Conservation (phyloP, 129 eudicot genomes). For the Lactuca sativa region DNA sequence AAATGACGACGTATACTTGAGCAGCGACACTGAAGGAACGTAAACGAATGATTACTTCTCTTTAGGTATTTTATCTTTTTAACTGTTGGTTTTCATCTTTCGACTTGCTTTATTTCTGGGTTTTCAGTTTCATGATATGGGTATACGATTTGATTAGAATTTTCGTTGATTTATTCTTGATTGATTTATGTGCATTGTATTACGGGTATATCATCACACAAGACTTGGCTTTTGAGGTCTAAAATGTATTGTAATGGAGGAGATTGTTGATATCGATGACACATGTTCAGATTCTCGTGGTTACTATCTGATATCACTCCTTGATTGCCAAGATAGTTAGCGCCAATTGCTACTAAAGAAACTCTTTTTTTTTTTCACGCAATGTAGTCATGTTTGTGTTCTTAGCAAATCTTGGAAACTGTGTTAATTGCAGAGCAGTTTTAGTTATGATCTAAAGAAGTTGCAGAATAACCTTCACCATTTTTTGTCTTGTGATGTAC, state of each 20-base stretch:
- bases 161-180: not conserved
- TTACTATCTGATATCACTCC: not conserved
- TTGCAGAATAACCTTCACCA: too few relatives aligned
- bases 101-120: not conserved
- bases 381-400: conserved; percentile 11
- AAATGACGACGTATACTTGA: conserved; percentile 8
- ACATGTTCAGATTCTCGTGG: conserved; percentile 5
- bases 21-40: not conserved
- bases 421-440: too few relatives aligned
- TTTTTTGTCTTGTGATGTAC: too few relatives aligned
- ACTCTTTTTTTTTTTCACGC: not conserved
- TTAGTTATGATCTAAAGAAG: too few relatives aligned
- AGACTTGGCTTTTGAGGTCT: not conserved
- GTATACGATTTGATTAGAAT: conserved; percentile 2
- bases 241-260: not conserved
- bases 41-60: not conserved
- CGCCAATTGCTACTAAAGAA: not conserved
- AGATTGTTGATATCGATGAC: conserved; percentile 8
- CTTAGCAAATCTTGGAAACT: too few relatives aligned
- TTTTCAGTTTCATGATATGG: conserved; percentile 2
- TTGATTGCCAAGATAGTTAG: not conserved
- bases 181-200: conserved; percentile 2
- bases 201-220: not conserved
- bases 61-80: not conserved
- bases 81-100: not conserved